Percentiles rank a stretch among this genome's conserved stretches.
Evolutionary conservation across 257 asterid genomes (phyloP).

Genomic region (Solanum okadae): DNA sequence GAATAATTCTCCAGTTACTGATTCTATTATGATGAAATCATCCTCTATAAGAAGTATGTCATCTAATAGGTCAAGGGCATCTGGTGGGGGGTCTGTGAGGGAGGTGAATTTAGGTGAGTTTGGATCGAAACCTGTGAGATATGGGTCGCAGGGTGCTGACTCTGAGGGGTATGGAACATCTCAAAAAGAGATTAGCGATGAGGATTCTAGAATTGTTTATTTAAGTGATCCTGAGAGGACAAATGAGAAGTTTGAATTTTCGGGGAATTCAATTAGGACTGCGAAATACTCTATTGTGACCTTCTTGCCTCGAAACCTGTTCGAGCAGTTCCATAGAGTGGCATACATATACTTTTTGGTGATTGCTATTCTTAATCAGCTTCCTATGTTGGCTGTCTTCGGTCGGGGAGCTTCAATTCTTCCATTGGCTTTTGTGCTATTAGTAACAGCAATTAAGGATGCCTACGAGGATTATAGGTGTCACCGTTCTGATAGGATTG

Average conservation of each 20-base stretch:
- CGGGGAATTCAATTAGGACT: conserved; percentile 72
- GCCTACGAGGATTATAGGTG: conserved; percentile 89
- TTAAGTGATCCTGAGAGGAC: conserved; percentile 67
- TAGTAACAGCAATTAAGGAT: conserved; percentile 91
- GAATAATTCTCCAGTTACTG: conserved; percentile 16
- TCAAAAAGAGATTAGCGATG: conserved; percentile 75
- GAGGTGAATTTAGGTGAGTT: conserved; percentile 55
- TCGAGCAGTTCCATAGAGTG: conserved; percentile 94
- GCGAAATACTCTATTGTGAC: conserved; percentile 65
- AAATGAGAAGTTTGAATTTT: conserved; percentile 50
- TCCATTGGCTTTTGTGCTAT: conserved; percentile 77
- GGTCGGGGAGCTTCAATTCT: conserved; percentile 82
- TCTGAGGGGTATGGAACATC: conserved; percentile 68
- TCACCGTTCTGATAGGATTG: conserved; percentile 81
- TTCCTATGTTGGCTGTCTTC: conserved; percentile 97
- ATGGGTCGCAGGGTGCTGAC: conserved; percentile 75
- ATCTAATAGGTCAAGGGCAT: conserved; percentile 41
- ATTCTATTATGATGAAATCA: conserved; percentile 25
- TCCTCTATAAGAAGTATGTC: conserved; percentile 46
- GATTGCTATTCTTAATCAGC: conserved; percentile 90
- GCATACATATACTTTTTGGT: conserved; percentile 89
- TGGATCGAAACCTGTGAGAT: conserved; percentile 42
- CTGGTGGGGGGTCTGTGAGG: conserved; percentile 49
- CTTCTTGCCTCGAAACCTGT: conserved; percentile 85
- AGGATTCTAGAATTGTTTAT: conserved; percentile 70